Percentiles rank a stretch among this genome's conserved stretches.
Evolutionary conservation across 1,284 basidiomycete species (phyloP).

Genomic region (Fomes fomentarius): DNA sequence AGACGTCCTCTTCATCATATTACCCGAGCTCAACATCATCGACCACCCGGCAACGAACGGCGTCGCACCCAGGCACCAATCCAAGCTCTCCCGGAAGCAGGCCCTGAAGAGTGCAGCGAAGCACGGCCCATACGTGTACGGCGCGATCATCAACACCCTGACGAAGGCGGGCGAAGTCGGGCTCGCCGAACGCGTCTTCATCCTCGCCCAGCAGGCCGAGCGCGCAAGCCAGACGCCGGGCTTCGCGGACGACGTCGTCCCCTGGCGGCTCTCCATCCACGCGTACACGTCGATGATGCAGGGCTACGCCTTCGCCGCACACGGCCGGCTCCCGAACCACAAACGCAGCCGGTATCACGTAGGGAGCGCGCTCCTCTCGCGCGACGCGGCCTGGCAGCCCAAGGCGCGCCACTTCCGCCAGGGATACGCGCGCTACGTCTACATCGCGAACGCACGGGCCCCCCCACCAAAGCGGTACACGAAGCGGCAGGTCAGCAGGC

Average conservation of each 20-base stretch:
- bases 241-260: conserved; percentile 33
- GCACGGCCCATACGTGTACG: conserved; percentile 63
- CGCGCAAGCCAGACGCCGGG: conserved; percentile 48
- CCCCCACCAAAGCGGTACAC: neutral
- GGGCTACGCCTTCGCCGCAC: conserved; percentile 56
- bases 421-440: conserved; percentile 43
- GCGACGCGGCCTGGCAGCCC: conserved; percentile 22
- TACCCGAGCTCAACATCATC: conserved; percentile 54
- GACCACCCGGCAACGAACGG: conserved; percentile 42
- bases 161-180: conserved; percentile 57
- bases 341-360: conserved; percentile 4
- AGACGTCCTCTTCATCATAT: conserved; percentile 48
- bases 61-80: conserved; percentile 25
- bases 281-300: conserved; percentile 76
- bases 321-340: conserved; percentile 28
- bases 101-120: conserved; percentile 45
- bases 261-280: conserved; percentile 66
- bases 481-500: conserved; percentile 29
- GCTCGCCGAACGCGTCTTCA: conserved; percentile 66
- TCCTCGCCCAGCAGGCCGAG: conserved; percentile 58
- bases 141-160: conserved; percentile 61
- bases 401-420: conserved; percentile 24
- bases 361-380: conserved; percentile 7
- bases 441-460: conserved; percentile 2
- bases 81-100: conserved; percentile 29